These are phyloP conservation scores for Saccharomycopsis babjevae DNA, from an alignment of 805 yeast species.

Conservation along the genomic window DNA sequence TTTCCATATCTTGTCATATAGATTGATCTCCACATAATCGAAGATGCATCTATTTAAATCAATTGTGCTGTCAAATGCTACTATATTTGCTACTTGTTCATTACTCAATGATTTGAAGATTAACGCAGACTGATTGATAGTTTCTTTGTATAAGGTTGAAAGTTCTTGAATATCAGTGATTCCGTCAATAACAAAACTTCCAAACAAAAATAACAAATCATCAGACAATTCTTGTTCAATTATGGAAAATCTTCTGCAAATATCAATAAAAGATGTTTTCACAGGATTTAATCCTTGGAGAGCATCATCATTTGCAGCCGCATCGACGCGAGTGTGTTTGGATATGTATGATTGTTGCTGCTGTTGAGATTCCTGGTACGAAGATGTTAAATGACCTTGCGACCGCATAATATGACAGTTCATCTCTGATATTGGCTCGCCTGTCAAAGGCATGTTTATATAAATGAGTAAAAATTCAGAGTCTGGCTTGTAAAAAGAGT, in stretches of 20 bases:
- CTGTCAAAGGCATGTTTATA: constrained; percentile 47
- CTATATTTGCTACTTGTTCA: constrained; percentile 7
- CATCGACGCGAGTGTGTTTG: background rate
- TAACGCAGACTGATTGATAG: constrained; percentile 23
- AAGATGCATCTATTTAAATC: constrained; percentile 48
- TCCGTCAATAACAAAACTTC: constrained; percentile 28
- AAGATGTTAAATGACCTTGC: background rate
- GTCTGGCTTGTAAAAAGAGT: constrained; percentile 50
- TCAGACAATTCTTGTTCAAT: constrained; percentile 30
- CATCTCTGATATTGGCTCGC: constrained; percentile 26
- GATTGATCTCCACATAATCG: constrained; percentile 59
- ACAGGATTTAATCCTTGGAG: background rate
- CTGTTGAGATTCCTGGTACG: background rate
- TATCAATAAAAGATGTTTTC: constrained; percentile 27
- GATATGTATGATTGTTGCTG: background rate
- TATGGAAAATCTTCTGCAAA: constrained; percentile 31
- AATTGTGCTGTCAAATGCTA: constrained; percentile 4
- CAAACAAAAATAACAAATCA: constrained; percentile 31
- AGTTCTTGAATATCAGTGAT: constrained; percentile 24
- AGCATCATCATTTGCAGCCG: background rate
- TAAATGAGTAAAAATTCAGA: constrained; percentile 45
- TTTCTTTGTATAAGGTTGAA: constrained; percentile 21
- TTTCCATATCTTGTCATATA: constrained; percentile 61
- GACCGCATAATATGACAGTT: constrained; percentile 1
- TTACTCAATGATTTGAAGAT: constrained; percentile 23